These are phyloP conservation scores for Cercospora sp. DNA, from an alignment of 2,329 filamentous ascomycete species.

Conservation along the genomic window DNA sequence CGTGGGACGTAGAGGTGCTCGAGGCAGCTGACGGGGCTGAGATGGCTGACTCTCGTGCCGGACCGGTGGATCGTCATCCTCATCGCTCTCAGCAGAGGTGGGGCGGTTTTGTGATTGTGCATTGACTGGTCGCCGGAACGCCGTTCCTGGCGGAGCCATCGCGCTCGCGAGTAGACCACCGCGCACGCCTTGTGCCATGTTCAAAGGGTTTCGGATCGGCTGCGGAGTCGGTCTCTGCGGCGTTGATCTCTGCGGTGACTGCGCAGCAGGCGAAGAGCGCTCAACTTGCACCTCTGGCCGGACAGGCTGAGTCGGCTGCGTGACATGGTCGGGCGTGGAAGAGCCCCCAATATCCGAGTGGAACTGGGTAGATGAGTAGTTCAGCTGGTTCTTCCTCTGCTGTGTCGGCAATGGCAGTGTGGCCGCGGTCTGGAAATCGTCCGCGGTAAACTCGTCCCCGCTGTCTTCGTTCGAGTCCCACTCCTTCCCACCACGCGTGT, in stretches of 20 bases:
- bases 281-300: conserved; percentile 69
- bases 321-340: conserved; percentile 35
- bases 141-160: conserved; percentile 75
- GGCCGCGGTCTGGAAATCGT: conserved; percentile 53
- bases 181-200: conserved; percentile 23
- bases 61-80: conserved; percentile 51
- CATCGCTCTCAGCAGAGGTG: conserved; percentile 29
- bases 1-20: conserved; percentile 61
- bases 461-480: conserved; percentile 47
- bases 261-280: conserved; percentile 68
- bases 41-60: conserved; percentile 22
- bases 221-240: conserved; percentile 38
- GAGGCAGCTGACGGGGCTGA: conserved; percentile 1
- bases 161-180: conserved; percentile 55
- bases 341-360: conserved; percentile 27
- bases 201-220: conserved; percentile 20
- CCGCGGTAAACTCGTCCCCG: conserved; percentile 53
- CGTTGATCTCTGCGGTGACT: conserved; percentile 43
- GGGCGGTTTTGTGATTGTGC: conserved; percentile 25
- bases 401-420: conserved; percentile 32
- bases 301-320: conserved; percentile 51
- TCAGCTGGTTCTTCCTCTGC: conserved; percentile 28
- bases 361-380: conserved; percentile 27
- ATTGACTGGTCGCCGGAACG: conserved; percentile 56
- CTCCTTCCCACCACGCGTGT: conserved; percentile 23